phyloP scores from a whole-genome alignment of 495 filamentous ascomycete genomes.

The Lophium mytilinum region DNA sequence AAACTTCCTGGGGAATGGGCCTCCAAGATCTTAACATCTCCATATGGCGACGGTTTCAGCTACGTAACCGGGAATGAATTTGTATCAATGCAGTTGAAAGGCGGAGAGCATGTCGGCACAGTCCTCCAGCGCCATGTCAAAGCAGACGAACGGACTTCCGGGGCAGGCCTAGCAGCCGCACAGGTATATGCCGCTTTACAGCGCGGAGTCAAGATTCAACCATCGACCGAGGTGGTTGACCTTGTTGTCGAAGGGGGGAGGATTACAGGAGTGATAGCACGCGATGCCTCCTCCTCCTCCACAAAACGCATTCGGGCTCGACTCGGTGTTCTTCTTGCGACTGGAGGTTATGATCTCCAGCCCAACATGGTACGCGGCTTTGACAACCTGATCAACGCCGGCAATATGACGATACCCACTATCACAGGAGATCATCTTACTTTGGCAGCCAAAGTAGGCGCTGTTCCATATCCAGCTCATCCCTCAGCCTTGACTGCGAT shows the following conservation, averaged over 20 bases:
- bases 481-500: background rate
- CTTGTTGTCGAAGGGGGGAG: background rate
- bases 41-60: background rate
- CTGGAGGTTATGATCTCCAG: background rate
- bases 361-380: background rate
- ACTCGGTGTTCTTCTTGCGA: background rate
- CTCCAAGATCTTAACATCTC: background rate
- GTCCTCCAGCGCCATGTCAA: background rate
- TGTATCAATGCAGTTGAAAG: background rate
- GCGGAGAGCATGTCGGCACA: background rate
- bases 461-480: background rate
- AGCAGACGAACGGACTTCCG: background rate
- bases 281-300: background rate
- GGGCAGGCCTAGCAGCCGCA: background rate
- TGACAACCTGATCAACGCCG: background rate
- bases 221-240: background rate
- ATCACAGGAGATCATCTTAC: background rate
- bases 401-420: background rate
- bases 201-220: background rate
- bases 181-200: background rate
- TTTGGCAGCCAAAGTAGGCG: background rate
- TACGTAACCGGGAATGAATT: background rate
- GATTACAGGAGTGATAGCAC: background rate
- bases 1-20: background rate
- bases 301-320: background rate